Percentiles rank a stretch among this genome's conserved stretches.
These are phyloP conservation scores for Macrophomina phaseolina DNA, from an alignment of 2,329 filamentous ascomycete species.

Conservation along the genomic window DNA sequence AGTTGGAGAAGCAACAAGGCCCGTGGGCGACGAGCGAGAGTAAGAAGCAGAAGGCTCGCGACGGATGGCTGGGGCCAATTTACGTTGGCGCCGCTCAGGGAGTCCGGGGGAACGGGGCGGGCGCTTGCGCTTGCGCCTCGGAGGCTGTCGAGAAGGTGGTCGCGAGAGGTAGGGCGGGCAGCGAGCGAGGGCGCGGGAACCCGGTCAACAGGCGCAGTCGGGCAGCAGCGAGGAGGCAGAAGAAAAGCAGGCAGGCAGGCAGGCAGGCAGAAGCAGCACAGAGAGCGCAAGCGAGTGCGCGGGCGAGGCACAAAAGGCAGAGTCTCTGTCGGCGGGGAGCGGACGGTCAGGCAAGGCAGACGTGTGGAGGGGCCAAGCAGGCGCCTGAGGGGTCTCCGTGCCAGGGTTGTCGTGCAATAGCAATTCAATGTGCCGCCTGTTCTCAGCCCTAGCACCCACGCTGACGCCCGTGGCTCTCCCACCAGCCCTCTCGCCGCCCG, in stretches of 20 bases:
- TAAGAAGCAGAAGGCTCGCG: slow-evolving; percentile 1
- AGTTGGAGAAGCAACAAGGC: background rate
- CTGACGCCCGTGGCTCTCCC: too few relatives aligned
- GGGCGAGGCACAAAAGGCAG: slow-evolving; percentile 6
- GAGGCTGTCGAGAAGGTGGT: slow-evolving; percentile 16
- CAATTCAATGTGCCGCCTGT: too few relatives aligned
- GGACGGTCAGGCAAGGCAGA: background rate
- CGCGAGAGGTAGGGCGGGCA: slow-evolving; percentile 15
- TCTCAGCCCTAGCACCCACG: slow-evolving; percentile 11
- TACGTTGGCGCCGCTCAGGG: slow-evolving; percentile 3
- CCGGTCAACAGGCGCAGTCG: slow-evolving; percentile 15
- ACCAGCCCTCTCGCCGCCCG: too few relatives aligned
- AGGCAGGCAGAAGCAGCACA: slow-evolving; percentile 12
- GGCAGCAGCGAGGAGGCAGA: background rate
- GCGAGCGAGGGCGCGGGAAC: slow-evolving; percentile 18
- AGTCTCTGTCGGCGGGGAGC: slow-evolving; percentile 13
- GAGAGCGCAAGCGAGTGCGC: background rate
- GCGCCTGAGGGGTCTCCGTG: background rate
- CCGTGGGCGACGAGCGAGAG: background rate
- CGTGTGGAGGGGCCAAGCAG: background rate
- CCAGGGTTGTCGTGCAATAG: background rate
- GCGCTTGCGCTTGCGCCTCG: slow-evolving; percentile 21
- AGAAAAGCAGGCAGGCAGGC: background rate
- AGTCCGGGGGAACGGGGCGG: background rate
- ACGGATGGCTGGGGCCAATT: background rate